phyloP scores from a whole-genome alignment of 345 rosid species.

The Atalantia buxifolia region DNA sequence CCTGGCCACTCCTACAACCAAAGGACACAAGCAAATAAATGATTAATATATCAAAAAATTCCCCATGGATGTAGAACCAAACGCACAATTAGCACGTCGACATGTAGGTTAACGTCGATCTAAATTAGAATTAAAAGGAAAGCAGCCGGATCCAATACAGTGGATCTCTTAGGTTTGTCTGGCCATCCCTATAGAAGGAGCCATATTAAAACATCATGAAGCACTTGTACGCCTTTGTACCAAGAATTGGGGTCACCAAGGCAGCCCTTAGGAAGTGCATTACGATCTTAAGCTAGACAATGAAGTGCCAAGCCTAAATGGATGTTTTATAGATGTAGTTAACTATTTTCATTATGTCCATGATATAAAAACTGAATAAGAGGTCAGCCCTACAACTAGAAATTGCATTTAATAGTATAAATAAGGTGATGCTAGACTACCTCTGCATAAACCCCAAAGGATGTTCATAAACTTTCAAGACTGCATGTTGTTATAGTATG shows the following conservation, averaged over 20 bases:
- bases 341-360: not conserved
- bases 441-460: not conserved
- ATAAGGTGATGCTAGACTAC: not conserved
- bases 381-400: not conserved
- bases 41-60: not conserved
- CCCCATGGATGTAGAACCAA: not conserved
- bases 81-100: not conserved
- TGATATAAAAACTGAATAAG: not conserved
- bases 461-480: conserved; percentile 2
- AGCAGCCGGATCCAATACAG: not conserved
- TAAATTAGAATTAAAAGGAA: not conserved
- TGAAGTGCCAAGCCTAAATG: not conserved
- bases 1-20: not conserved
- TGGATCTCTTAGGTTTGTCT: not conserved
- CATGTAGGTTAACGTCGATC: not conserved
- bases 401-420: not conserved
- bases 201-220: not conserved
- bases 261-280: not conserved
- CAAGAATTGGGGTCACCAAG: not conserved
- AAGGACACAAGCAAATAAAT: not conserved
- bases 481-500: conserved; percentile 9
- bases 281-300: not conserved
- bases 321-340: not conserved
- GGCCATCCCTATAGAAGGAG: not conserved
- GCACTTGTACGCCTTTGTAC: not conserved